Conservation (phyloP, 352 stramenopile species). For the Achlya hypogyna region DNA sequence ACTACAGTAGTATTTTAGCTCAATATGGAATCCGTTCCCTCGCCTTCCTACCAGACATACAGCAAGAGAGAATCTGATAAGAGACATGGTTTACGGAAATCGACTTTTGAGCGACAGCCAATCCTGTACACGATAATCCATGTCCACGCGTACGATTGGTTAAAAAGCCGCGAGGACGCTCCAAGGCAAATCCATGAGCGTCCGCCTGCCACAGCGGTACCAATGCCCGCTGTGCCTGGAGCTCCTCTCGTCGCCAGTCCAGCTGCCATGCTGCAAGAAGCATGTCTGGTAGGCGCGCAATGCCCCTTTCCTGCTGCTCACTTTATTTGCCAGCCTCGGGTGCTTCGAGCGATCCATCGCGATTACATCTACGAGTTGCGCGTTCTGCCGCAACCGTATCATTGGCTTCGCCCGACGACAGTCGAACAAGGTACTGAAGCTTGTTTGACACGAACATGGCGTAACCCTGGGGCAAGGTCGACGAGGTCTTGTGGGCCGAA, state of each 20-base stretch:
- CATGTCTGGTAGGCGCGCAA: slow-evolving; percentile 43
- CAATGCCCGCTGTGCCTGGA: slow-evolving; percentile 76
- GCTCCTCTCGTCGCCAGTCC: slow-evolving; percentile 49
- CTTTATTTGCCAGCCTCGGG: slow-evolving; percentile 27
- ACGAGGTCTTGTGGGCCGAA: slow-evolving; percentile 46
- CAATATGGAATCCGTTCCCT: no score
- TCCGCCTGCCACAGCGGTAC: slow-evolving; percentile 39
- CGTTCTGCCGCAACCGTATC: slow-evolving; percentile 67
- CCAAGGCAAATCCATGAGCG: neutral
- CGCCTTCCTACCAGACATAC: neutral
- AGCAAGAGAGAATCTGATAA: no score
- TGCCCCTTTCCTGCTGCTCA: neutral
- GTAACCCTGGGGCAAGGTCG: slow-evolving; percentile 25
- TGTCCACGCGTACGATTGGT: neutral
- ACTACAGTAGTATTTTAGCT: no score
- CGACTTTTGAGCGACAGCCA: neutral
- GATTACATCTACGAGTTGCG: slow-evolving; percentile 68
- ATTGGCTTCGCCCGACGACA: slow-evolving; percentile 69
- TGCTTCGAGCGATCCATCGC: slow-evolving; percentile 68
- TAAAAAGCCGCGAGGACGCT: neutral
- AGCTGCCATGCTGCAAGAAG: slow-evolving; percentile 60
- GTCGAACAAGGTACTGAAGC: slow-evolving; percentile 56
- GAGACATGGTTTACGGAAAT: neutral
- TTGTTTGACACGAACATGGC: no score
- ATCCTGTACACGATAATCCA: neutral